Evolutionary conservation across 2,329 filamentous ascomycete species (phyloP).

Genomic region (Claviceps pusilla): DNA sequence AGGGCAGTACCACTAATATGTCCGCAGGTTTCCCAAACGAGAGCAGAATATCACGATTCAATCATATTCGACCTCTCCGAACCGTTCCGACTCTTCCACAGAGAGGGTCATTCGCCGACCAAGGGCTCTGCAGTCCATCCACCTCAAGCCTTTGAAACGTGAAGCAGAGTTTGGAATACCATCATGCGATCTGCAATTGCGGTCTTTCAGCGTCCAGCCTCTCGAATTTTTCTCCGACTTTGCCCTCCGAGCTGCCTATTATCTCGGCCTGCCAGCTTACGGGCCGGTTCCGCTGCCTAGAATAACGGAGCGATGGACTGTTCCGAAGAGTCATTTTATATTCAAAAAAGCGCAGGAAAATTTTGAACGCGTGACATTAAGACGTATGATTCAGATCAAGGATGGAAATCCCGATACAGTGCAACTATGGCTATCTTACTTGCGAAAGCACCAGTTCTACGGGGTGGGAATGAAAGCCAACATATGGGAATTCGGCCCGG

Average conservation of each 20-base stretch:
- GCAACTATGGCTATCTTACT: slow-evolving; percentile 79
- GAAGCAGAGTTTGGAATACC: slow-evolving; percentile 62
- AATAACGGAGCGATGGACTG: slow-evolving; percentile 86
- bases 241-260: slow-evolving; percentile 86
- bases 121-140: slow-evolving; percentile 68
- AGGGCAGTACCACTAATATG: neutral
- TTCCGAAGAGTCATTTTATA: slow-evolving; percentile 76
- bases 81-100: neutral
- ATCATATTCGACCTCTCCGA: neutral
- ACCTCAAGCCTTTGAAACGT: slow-evolving; percentile 70
- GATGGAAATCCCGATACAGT: slow-evolving; percentile 83
- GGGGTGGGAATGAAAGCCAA: slow-evolving; percentile 99
- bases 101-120: slow-evolving; percentile 41
- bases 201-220: slow-evolving; percentile 79
- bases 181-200: slow-evolving; percentile 79
- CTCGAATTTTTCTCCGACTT: slow-evolving; percentile 94
- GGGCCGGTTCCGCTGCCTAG: slow-evolving; percentile 77
- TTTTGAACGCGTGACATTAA: slow-evolving; percentile 79
- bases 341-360: slow-evolving; percentile 98
- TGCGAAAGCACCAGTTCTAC: slow-evolving; percentile 83
- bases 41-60: neutral
- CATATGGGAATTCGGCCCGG: slow-evolving; percentile 70
- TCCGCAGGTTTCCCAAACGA: neutral
- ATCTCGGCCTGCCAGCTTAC: slow-evolving; percentile 69
- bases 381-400: slow-evolving; percentile 78